Evolutionary conservation across 2,329 filamentous ascomycete genomes (phyloP), one percentile per base, ranked within the genome.

Genomic region (Exophiala aquamarina): DNA sequence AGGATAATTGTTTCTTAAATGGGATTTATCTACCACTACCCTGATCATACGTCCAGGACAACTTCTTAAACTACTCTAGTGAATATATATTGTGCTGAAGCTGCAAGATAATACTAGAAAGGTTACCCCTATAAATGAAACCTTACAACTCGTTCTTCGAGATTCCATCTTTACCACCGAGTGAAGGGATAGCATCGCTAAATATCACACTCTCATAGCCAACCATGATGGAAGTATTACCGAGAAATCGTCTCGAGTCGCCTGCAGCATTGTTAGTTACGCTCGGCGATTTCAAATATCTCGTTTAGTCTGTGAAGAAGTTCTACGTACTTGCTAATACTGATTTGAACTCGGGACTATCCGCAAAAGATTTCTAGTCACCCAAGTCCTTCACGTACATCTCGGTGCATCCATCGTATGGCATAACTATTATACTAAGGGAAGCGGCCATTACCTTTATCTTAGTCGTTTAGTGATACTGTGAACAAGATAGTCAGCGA

Each of bases 351-450:
- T 33, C 40, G 3, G 40, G 40, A 19, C 40, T 42, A 5, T 33
- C 34, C 14, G 17, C 17, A 29, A 42, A 42, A 10, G 15, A 9
- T 15, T 13, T 42, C 40, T 29, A 42, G 18, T 42, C 26, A 4
- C 34, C 40, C 26, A 14, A 33, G 14, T 10, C 14, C 28, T 33
- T 42, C 11, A 42, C 40, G n/a, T 42, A 42, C 3, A 42, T 31
- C 11, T 42, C 40, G n/a, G 40, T 18, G 40, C 40, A 42, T 11
- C 40, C 40, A 20, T 42, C 40, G 15, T 42, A 42, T 34, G 15
- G 14, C 15, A 42, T 15, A 10, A 18, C 14, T 10, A 29, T 15
- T 4, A 32, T 13, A 3, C 40, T 29, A 14, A 42, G 40, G 11
- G 5, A n/a, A 18, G 32, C 21, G 8, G 40, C 40, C 8, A 11